Evolutionary conservation across 2,329 filamentous ascomycete species (phyloP), one percentile per base, ranked within the genome.

Genomic region (Myriosclerotinia curreyana): DNA sequence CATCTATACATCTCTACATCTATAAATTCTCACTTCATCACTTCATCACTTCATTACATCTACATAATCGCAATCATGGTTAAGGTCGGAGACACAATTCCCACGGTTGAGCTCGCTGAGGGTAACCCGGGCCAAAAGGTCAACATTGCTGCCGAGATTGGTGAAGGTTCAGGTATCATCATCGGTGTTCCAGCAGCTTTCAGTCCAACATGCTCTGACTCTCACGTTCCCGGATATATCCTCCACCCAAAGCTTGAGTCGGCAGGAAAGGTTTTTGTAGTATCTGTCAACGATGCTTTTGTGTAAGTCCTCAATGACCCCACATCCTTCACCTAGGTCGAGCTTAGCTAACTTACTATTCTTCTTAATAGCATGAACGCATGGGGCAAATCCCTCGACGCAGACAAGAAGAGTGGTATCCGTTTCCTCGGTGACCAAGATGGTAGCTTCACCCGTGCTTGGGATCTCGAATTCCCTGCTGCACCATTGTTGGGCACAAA

Each of bases 211-310:
- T 90, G 87, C 79, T 87, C 84, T 31, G 82, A 83, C 69, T 80
- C 79, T 53, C 94, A 98, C 75, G 82, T 98, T 54, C 94, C 94
- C 0, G 90, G 90, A 64, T 98, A 92, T 79, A 88, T 96, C 76
- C 86, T 86, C 74, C 89, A 91, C 75, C 83, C 88, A 64, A 86
- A 88, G 76, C 83, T 96, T 71, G 90, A 90, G 79, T 81, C 87
- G 66, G 91, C 90, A 40, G 92, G 92, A 56, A 83, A 89, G 73
- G 90, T 96, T 59, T 96, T 96, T 73, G 91, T 98, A 51, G 86
- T 98, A 59, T 87, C 90, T 15, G 92, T 97, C 74, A 98, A 97
- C 75, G 94, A 98, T 76, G 86, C 92, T 34, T 97, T 97, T 76
- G 93, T 96, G 90, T 96, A 82, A 78, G 89, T 46, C 44, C 20